Percentiles rank a stretch among this genome's conserved stretches.
Evolutionary conservation across 192 early-diverging fungal genomes (phyloP).

Genomic region (Gamsiella multidivaricata): DNA sequence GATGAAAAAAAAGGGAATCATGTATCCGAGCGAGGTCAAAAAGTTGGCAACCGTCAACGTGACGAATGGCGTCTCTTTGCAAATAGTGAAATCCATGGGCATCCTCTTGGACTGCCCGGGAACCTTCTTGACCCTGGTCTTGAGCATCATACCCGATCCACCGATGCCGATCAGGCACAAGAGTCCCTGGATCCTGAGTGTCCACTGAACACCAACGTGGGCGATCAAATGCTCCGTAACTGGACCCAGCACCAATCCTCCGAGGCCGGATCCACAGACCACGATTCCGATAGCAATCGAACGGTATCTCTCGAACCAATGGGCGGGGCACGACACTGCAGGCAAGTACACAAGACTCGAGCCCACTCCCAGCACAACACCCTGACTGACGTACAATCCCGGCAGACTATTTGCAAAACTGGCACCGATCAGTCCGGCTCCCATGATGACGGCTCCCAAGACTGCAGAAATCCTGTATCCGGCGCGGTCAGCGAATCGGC

Average conservation of each 20-base stretch:
- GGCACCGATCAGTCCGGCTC: constrained; percentile 42
- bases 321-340: constrained; percentile 45
- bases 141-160: constrained; percentile 51
- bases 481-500: constrained; percentile 37
- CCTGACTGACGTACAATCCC: constrained; percentile 42
- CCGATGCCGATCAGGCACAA: constrained; percentile 46
- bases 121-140: constrained; percentile 40
- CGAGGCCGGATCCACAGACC: constrained; percentile 53
- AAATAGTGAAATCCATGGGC: constrained; percentile 46
- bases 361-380: constrained; percentile 54
- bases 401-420: constrained; percentile 37
- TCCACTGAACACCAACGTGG: constrained; percentile 31
- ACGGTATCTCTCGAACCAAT: constrained; percentile 53
- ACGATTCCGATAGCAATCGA: constrained; percentile 53
- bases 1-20: constrained; percentile 53
- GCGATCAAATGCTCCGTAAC: constrained; percentile 35
- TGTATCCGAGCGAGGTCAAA: constrained; percentile 51
- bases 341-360: constrained; percentile 56
- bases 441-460: constrained; percentile 46
- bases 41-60: constrained; percentile 39
- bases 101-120: constrained; percentile 33
- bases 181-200: constrained; percentile 33
- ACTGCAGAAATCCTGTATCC: constrained; percentile 36
- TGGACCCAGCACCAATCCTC: constrained; percentile 34
- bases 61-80: constrained; percentile 33